These are phyloP conservation scores for Leishmania aethiopica DNA, from an alignment of 208 protist species.

Conservation along the genomic window DNA sequence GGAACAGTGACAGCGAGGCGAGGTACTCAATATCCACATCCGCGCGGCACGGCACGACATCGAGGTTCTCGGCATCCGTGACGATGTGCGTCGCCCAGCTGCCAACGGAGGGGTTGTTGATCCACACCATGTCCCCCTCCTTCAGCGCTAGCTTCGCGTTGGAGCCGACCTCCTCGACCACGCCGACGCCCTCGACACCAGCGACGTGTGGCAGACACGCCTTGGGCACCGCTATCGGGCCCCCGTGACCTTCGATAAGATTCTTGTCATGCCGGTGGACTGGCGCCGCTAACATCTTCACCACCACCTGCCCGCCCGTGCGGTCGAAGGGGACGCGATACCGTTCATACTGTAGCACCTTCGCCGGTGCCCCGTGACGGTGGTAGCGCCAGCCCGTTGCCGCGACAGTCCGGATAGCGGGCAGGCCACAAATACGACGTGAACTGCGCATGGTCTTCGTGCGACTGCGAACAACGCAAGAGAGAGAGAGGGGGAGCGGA, in stretches of 20 bases:
- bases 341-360: conserved; percentile 86
- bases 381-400: conserved; percentile 89
- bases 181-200: conserved; percentile 95
- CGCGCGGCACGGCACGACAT: conserved; percentile 87
- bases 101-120: conserved; percentile 87
- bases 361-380: conserved; percentile 66
- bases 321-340: conserved; percentile 88
- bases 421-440: conserved; percentile 27
- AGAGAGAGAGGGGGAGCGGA: not conserved
- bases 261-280: conserved; percentile 97
- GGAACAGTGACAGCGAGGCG: conserved; percentile 94
- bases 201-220: conserved; percentile 60
- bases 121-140: conserved; percentile 94
- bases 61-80: conserved; percentile 81
- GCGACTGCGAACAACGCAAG: not conserved
- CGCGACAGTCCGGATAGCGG: conserved; percentile 77
- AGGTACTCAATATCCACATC: conserved; percentile 95
- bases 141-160: conserved; percentile 65
- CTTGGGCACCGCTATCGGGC: conserved; percentile 28
- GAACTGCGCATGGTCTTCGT: conserved; percentile 18
- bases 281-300: conserved; percentile 96
- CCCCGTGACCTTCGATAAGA: conserved; percentile 92
- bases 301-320: conserved; percentile 81
- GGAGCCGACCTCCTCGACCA: conserved; percentile 94
- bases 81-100: conserved; percentile 93